phyloP scores from a whole-genome alignment of 306 rosid genomes.

The Prunus campanulata region DNA sequence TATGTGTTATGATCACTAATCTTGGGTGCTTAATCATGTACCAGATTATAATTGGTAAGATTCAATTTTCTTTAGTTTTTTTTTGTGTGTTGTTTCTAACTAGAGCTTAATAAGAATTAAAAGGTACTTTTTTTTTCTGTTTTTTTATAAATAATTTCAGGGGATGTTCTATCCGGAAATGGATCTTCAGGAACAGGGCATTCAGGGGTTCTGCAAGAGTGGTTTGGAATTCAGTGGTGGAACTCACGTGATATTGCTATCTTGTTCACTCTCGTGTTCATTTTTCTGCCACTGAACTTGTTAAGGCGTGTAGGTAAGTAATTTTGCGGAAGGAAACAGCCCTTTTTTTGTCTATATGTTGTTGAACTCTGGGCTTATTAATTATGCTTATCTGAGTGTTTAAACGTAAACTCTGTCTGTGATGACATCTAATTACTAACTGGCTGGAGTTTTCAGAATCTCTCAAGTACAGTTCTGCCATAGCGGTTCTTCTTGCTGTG shows the following conservation, averaged over 20 bases:
- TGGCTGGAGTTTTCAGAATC: constrained; percentile 41
- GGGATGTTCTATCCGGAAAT: constrained; percentile 81
- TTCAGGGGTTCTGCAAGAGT: constrained; percentile 81
- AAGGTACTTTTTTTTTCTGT: neutral
- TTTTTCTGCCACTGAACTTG: constrained; percentile 76
- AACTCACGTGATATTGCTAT: constrained; percentile 71
- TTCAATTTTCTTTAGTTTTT: neutral
- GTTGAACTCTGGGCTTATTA: neutral
- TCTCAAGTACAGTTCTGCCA: constrained; percentile 72
- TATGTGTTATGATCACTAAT: constrained; percentile 67
- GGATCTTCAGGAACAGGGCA: constrained; percentile 49
- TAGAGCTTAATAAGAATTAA: neutral
- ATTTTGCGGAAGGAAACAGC: neutral
- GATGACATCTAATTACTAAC: too few species aligned
- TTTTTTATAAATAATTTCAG: constrained; percentile 24
- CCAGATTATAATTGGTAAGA: constrained; percentile 71
- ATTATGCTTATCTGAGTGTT: neutral
- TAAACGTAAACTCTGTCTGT: neutral
- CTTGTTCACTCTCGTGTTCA: constrained; percentile 45
- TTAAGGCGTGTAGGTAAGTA: constrained; percentile 69
- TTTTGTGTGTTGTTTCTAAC: too few species aligned
- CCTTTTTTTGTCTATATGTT: neutral
- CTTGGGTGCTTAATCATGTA: constrained; percentile 74
- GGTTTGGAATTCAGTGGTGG: constrained; percentile 99
- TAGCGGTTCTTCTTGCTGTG: constrained; percentile 76